Evolutionary conservation across 2,329 filamentous ascomycete genomes (phyloP).

Genomic region (Didymella arachidicola): DNA sequence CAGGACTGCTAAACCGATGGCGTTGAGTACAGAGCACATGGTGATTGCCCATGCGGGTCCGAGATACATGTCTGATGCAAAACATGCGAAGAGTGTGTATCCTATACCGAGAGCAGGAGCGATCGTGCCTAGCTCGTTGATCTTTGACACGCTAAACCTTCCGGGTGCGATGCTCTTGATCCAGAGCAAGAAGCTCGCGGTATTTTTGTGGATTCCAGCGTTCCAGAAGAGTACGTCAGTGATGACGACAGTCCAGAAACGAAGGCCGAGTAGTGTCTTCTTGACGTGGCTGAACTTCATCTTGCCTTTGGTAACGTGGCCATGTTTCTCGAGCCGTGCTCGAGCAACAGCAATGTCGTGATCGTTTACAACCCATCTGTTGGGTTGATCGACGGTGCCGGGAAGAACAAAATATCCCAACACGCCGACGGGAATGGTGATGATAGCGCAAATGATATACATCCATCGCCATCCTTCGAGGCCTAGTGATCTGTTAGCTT

Average conservation of each 20-base stretch:
- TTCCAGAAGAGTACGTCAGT: background rate
- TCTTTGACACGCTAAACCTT: background rate
- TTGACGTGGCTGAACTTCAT: background rate
- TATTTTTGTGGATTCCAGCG: background rate
- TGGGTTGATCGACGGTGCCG: background rate
- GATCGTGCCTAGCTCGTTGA: background rate
- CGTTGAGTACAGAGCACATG: background rate
- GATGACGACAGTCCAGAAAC: background rate
- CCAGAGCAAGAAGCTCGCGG: background rate
- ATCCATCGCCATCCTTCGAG: background rate
- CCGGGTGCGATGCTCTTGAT: background rate
- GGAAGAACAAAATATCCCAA: background rate
- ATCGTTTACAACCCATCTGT: background rate
- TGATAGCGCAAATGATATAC: background rate
- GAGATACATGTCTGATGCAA: background rate
- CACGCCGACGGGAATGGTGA: background rate
- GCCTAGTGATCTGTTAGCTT: background rate
- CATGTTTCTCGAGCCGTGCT: background rate
- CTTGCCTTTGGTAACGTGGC: background rate
- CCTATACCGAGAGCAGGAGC: background rate
- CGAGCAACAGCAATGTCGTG: background rate
- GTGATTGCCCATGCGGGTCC: background rate
- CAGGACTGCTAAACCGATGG: background rate
- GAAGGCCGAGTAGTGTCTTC: background rate
- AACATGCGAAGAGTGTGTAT: background rate